These are phyloP conservation scores for Arabidopsis hybrid DNA, from an alignment of 441 rosid species.

Conservation along the genomic window DNA sequence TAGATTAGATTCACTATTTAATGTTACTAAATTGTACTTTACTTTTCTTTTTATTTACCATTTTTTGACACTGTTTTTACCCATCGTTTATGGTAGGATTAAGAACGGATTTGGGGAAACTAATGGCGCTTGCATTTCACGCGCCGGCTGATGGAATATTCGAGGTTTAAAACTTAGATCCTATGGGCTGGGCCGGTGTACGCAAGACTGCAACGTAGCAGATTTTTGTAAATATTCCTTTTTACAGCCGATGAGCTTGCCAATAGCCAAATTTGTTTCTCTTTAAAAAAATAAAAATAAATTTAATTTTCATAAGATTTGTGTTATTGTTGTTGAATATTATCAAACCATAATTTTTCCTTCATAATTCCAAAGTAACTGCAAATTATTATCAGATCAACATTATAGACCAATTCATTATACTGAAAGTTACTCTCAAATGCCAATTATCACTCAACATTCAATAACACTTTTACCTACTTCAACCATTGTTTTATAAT, in stretches of 20 bases:
- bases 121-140: slow-evolving; percentile 26
- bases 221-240: neutral
- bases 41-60: slow-evolving; percentile 31
- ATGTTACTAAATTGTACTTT: slow-evolving; percentile 15
- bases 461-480: neutral
- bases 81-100: slow-evolving; percentile 25
- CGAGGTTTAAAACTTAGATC: slow-evolving; percentile 30
- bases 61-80: slow-evolving; percentile 29
- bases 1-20: slow-evolving; percentile 30
- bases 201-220: neutral
- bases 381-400: neutral
- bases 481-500: neutral
- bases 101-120: slow-evolving; percentile 10
- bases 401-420: neutral
- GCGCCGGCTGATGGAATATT: slow-evolving; percentile 35
- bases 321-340: too few species aligned
- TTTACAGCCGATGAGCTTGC: neutral
- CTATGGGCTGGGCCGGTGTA: slow-evolving; percentile 37
- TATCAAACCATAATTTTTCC: too few species aligned
- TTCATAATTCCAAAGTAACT: too few species aligned
- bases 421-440: neutral
- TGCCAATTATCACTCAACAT: neutral
- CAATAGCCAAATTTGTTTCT: neutral
- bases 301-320: too few species aligned
- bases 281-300: too few species aligned